Evolutionary conservation across 306 rosid species (phyloP).

Genomic region (Gleditsia sinensis): DNA sequence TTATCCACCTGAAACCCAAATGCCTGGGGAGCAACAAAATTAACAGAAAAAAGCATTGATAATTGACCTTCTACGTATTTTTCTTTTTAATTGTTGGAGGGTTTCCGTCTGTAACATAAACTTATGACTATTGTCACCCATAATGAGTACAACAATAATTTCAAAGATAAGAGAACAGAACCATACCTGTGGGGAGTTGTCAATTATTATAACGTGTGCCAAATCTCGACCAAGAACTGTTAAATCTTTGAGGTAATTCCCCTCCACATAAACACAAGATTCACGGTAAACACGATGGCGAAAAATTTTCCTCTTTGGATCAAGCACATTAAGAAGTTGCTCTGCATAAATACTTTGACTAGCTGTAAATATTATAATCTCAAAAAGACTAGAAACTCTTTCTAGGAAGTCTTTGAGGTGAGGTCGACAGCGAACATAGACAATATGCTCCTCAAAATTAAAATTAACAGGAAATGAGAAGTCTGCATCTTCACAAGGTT

Average conservation of each 20-base stretch:
- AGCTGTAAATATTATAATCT: constrained; percentile 95
- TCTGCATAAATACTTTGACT: constrained; percentile 99
- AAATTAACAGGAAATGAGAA: constrained; percentile 93
- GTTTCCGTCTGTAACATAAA: too few relatives aligned
- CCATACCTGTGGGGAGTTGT: constrained; percentile 96
- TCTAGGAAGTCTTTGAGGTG: constrained; percentile 87
- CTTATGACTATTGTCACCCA: background rate
- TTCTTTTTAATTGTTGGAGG: too few relatives aligned
- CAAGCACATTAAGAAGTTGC: constrained; percentile 93
- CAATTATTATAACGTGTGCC: constrained; percentile 78
- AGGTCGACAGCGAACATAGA: constrained; percentile 97
- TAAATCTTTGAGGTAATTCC: constrained; percentile 94
- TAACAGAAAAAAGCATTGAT: constrained; percentile 12
- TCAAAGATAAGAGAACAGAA: background rate
- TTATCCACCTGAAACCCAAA: constrained; percentile 99
- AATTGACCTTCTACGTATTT: background rate
- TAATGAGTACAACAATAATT: background rate
- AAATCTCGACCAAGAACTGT: constrained; percentile 97
- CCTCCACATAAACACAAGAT: constrained; percentile 96
- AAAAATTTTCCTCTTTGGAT: constrained; percentile 92
- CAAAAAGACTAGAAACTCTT: constrained; percentile 73
- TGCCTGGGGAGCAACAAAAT: constrained; percentile 56
- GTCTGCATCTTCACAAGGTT: constrained; percentile 90
- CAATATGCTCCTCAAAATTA: constrained; percentile 83
- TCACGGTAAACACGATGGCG: constrained; percentile 96